phyloP scores from a whole-genome alignment of 139 green algal genomes.

The Chlorella vulgaris region DNA sequence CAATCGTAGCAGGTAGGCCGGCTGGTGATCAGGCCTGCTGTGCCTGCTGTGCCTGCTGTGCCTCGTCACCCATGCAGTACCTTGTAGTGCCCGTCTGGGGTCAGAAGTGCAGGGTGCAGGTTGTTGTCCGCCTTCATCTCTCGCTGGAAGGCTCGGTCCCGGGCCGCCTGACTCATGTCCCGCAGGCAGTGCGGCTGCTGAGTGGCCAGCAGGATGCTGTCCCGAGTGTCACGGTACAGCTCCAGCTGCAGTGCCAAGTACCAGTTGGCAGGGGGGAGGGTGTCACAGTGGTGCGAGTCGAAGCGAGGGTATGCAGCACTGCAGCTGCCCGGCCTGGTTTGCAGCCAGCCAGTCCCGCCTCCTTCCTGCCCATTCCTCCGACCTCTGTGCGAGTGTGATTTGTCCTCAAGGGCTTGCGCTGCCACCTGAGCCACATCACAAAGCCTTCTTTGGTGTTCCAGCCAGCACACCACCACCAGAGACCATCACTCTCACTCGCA shows the following conservation, averaged over 20 bases:
- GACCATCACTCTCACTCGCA: too few species aligned
- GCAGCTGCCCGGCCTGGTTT: too few species aligned
- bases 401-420: too few species aligned
- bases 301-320: too few species aligned
- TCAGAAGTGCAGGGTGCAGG: conserved; percentile 71
- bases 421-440: too few species aligned
- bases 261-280: not conserved
- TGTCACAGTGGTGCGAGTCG: not conserved
- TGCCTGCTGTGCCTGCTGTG: not conserved
- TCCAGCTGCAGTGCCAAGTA: conserved; percentile 48
- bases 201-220: conserved; percentile 45
- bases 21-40: not conserved
- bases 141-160: conserved; percentile 56
- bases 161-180: conserved; percentile 46
- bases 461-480: too few species aligned
- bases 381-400: too few species aligned
- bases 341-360: too few species aligned
- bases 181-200: conserved; percentile 29
- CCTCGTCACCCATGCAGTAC: too few species aligned
- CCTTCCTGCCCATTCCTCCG: too few species aligned
- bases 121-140: conserved; percentile 67
- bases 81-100: conserved; percentile 60
- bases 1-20: not conserved
- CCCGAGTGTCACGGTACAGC: conserved; percentile 59
- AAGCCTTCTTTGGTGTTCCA: not conserved